A percentile compares a stretch with the other conserved stretches of the same genome.
Conservation (phyloP, 345 rosid species). For the Pseudoturritis turrita region DNA sequence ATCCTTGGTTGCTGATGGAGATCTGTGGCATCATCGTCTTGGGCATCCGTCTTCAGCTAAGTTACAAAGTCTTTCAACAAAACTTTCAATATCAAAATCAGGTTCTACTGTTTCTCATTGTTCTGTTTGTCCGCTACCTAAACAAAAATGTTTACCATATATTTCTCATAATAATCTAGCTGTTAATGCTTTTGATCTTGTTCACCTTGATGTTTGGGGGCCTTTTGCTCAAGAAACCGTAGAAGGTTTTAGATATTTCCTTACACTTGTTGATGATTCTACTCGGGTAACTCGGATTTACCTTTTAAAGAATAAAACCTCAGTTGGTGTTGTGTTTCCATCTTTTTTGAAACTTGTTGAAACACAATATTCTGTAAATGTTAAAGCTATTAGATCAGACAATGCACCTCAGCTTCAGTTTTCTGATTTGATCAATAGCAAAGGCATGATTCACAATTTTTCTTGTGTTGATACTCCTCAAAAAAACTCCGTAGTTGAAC, state of each 20-base stretch:
- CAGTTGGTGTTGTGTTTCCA: background rate
- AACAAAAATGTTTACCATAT: background rate
- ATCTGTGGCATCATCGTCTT: background rate
- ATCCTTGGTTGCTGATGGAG: background rate
- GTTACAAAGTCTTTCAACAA: background rate
- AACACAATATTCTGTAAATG: no score
- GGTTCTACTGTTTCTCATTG: background rate
- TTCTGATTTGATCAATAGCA: no score
- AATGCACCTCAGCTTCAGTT: no score
- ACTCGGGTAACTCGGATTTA: background rate
- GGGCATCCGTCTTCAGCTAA: background rate
- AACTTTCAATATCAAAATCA: background rate
- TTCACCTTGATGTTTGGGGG: background rate
- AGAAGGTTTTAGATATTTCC: background rate
- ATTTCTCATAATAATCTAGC: background rate
- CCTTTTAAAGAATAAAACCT: background rate
- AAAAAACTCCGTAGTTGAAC: no score
- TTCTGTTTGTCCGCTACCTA: background rate
- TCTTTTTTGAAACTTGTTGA: no score
- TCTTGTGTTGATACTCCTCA: no score
- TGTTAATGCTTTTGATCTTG: background rate
- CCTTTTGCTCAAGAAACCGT: background rate
- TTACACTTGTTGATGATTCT: background rate
- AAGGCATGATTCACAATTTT: no score
- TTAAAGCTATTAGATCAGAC: no score